phyloP scores from a whole-genome alignment of 495 filamentous ascomycete genomes.

The Articulospora tetracladia region DNA sequence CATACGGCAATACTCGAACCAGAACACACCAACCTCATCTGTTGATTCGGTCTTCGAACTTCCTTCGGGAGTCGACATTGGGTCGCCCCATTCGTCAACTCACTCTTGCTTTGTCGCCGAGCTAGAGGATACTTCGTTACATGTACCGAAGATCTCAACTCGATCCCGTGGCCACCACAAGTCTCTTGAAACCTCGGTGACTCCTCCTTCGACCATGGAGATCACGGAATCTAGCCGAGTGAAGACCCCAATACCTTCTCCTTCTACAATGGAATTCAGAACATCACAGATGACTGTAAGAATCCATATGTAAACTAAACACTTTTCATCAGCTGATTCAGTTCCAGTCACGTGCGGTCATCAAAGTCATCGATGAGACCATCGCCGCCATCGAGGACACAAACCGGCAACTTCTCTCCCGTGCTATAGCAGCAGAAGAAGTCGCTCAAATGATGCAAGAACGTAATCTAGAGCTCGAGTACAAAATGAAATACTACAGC shows the following conservation, averaged over 20 bases:
- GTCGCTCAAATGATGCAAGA: constrained; percentile 12
- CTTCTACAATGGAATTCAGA: constrained; percentile 13
- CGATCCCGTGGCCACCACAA: not conserved
- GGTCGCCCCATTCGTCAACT: constrained; percentile 16
- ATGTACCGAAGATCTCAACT: not conserved
- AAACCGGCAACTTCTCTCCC: constrained; percentile 16
- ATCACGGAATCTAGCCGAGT: not conserved
- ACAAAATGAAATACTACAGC: constrained; percentile 14
- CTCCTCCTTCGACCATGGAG: not conserved
- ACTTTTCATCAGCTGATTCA: constrained; percentile 3
- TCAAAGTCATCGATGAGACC: constrained; percentile 19
- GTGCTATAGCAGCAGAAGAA: constrained; percentile 19
- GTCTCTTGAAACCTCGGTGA: not conserved
- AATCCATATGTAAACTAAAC: not conserved
- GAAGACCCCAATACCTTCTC: not conserved
- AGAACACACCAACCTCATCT: constrained; percentile 9
- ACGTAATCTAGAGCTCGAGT: constrained; percentile 17
- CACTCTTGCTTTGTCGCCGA: constrained; percentile 17
- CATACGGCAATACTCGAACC: constrained; percentile 4
- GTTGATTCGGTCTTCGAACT: constrained; percentile 22
- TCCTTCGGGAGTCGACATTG: not conserved
- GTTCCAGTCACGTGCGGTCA: constrained; percentile 16
- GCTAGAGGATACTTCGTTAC: constrained; percentile 21
- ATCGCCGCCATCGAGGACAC: constrained; percentile 23
- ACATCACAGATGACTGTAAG: constrained; percentile 12